Base-by-base conservation (phyloP, 2,329 filamentous ascomycete species). In the Lachnellula occidentalis region DNA sequence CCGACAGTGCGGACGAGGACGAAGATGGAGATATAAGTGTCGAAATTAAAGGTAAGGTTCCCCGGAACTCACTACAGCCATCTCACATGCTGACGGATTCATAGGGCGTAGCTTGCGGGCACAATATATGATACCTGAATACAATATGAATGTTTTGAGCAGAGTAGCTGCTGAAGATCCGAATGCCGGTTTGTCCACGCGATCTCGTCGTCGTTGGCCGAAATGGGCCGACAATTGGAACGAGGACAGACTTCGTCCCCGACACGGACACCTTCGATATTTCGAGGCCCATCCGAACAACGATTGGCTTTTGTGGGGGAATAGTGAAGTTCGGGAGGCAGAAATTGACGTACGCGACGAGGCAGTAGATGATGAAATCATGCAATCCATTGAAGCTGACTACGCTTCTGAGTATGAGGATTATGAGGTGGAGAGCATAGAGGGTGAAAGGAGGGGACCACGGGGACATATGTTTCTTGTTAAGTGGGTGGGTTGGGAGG, bases 341-440 rank as follows among this genome's bases (percentile, higher is more conserved):
- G 21, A 24, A 5, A 15, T 17, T 14, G 24, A 12, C 11, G 17
- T 14, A 5, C 3, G 22, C 11, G 43, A 15, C 2, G n/a, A 27
- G 12, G n/a, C 15, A 12, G 14, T 31, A 2, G 5, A 45, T 9
- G 21, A 22, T 6, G 1, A 21, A 15, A 14, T 27, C 24, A 21
- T 45, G 12, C 14, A 50, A 17, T 47, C 50, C 4, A 17, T 47
- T 9, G 42, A 52, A 11, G 11, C 46, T 9, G 39, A 45, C 19
- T 34, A 31, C 17, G 42, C 46, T 4, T 27, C 21, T 14, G 50
- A 41, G 11, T 27, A n/a, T 14, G 50, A 41, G 11, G 52, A 50
- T 12, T 58, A 50, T 36, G 56, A 53, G 2, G 56, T 58, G 2
- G 45, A 55, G 12, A 42, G 43, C 1, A 46, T 58, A 3, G 24